Percentiles rank a stretch among this genome's conserved stretches.
phyloP scores from a whole-genome alignment of 768 basidiomycete species.

The Naganishia kalamii region DNA sequence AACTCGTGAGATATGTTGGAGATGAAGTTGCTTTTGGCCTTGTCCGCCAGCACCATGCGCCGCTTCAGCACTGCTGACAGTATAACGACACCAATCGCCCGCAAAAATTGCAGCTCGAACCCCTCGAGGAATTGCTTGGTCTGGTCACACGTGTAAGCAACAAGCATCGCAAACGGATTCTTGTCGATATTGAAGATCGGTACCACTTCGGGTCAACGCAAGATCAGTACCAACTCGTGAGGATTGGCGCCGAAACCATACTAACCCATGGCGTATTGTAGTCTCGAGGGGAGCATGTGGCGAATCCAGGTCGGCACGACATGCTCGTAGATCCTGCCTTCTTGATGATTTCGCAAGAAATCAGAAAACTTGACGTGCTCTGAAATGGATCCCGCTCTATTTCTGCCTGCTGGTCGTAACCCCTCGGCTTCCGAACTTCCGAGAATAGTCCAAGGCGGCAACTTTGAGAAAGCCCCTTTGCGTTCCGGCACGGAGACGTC shows the following conservation, averaged over 20 bases:
- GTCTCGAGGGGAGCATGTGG: constrained; percentile 68
- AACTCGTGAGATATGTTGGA: constrained; percentile 90
- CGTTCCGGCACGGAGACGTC: constrained; percentile 27
- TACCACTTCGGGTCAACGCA: constrained; percentile 55
- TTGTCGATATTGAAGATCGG: constrained; percentile 91
- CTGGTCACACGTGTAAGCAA: constrained; percentile 75
- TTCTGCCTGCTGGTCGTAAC: not conserved
- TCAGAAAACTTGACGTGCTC: constrained; percentile 69
- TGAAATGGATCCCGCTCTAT: constrained; percentile 56
- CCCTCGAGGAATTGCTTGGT: constrained; percentile 62
- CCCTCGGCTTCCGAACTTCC: constrained; percentile 31
- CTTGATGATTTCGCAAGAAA: constrained; percentile 72
- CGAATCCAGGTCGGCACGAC: constrained; percentile 76
- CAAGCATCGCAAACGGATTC: constrained; percentile 80
- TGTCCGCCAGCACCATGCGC: constrained; percentile 88
- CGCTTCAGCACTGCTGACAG: constrained; percentile 86
- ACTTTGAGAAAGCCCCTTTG: constrained; percentile 37
- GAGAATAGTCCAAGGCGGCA: constrained; percentile 43
- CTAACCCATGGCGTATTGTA: constrained; percentile 83
- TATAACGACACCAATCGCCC: constrained; percentile 90
- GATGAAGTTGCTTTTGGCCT: constrained; percentile 85
- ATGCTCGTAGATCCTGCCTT: constrained; percentile 81
- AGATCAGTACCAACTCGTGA: not conserved
- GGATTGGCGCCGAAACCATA: constrained; percentile 26
- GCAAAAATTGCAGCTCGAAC: constrained; percentile 71